These are phyloP conservation scores for Candida schatavii DNA, from an alignment of 805 yeast species.

Conservation along the genomic window DNA sequence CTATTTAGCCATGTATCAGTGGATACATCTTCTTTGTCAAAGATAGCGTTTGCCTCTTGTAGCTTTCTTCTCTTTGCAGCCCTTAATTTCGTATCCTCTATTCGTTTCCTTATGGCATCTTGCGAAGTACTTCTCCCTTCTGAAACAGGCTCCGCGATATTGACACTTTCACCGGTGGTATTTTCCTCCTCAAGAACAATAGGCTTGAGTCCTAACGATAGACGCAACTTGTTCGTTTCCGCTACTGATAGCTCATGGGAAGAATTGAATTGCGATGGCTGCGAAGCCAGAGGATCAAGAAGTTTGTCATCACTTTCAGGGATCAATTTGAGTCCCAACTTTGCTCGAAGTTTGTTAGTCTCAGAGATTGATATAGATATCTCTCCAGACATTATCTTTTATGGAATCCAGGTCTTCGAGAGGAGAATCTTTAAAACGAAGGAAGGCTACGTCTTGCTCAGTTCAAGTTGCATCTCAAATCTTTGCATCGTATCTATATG, in stretches of 20 bases:
- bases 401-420: no score
- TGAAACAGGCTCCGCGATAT: constrained; percentile 12
- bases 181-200: constrained; percentile 24
- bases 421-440: no score
- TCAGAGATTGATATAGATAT: constrained; percentile 37
- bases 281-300: constrained; percentile 4
- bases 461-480: no score
- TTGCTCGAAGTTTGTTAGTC: constrained; percentile 39
- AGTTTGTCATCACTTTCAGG: constrained; percentile 12
- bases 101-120: constrained; percentile 11
- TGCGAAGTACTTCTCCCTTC: constrained; percentile 13
- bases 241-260: constrained; percentile 36
- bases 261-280: constrained; percentile 1
- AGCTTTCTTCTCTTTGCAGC: constrained; percentile 18
- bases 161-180: background rate
- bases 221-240: constrained; percentile 55
- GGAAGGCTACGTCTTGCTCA: no score
- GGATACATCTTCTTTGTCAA: constrained; percentile 22
- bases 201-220: constrained; percentile 52
- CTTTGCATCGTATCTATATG: no score
- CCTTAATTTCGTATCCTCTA: constrained; percentile 18
- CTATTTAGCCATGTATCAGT: constrained; percentile 44
- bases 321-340: constrained; percentile 40
- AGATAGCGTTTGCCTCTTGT: constrained; percentile 18
- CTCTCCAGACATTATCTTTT: constrained; percentile 20